Percentiles rank a stretch among this genome's conserved stretches.
Conservation (phyloP, 2,329 filamentous ascomycete genomes). For the Colletotrichum destructivum region DNA sequence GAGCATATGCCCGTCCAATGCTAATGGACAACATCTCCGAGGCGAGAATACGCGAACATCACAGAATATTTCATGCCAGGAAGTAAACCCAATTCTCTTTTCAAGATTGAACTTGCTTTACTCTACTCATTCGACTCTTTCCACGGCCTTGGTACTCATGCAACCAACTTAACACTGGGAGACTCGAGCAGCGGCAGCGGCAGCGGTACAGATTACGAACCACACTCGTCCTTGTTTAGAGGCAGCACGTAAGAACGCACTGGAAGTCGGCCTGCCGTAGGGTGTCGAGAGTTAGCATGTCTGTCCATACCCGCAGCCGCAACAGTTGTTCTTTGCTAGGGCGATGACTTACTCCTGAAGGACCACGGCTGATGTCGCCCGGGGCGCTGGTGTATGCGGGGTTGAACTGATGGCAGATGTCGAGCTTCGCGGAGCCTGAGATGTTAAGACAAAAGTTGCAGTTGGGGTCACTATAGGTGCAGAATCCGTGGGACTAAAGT, state of each 20-base stretch:
- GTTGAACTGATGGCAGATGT: slow-evolving; percentile 21
- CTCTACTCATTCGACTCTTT: too few relatives aligned
- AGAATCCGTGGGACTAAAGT: slow-evolving; percentile 22
- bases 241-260: slow-evolving; percentile 26
- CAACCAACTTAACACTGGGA: too few relatives aligned
- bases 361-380: slow-evolving; percentile 7
- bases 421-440: neutral
- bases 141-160: too few relatives aligned
- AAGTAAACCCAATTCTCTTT: too few relatives aligned
- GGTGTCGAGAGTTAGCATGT: neutral
- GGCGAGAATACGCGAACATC: too few relatives aligned
- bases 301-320: neutral
- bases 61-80: too few relatives aligned
- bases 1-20: too few relatives aligned
- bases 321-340: neutral
- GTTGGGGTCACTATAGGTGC: slow-evolving; percentile 24
- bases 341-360: slow-evolving; percentile 1
- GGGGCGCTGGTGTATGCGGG: slow-evolving; percentile 18
- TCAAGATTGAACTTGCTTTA: too few relatives aligned
- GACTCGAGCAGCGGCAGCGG: too few relatives aligned
- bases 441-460: slow-evolving; percentile 28
- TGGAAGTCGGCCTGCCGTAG: slow-evolving; percentile 21
- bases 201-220: too few relatives aligned
- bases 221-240: neutral
- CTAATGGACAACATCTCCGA: too few relatives aligned